Percentiles rank a stretch among this genome's conserved stretches.
Evolutionary conservation across 768 basidiomycete species (phyloP).

Genomic region (Suillus sp.): DNA sequence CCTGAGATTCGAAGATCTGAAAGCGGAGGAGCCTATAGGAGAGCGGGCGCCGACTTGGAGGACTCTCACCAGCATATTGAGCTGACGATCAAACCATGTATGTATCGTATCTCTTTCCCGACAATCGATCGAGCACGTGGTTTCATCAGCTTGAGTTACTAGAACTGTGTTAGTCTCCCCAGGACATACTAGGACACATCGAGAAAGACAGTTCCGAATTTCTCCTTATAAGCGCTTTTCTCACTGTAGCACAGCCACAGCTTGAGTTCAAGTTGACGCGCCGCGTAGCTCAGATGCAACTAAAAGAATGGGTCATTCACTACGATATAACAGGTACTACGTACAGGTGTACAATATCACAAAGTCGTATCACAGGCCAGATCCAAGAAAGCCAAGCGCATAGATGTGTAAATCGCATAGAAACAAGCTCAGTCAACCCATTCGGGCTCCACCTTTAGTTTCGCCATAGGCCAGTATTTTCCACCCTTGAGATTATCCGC

Average conservation of each 20-base stretch:
- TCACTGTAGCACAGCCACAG: too few species aligned
- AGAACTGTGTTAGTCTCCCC: not conserved
- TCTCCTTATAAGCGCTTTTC: not conserved
- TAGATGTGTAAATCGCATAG: not conserved
- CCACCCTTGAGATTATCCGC: slow-evolving; percentile 37
- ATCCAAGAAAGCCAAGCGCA: not conserved
- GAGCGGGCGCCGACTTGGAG: not conserved
- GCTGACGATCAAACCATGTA: not conserved
- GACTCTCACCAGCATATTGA: not conserved
- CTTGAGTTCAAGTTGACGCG: not conserved
- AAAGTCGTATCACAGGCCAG: not conserved
- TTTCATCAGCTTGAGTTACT: not conserved
- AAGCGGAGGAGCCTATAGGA: not conserved
- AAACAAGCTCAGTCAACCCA: slow-evolving; percentile 41
- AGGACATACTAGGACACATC: not conserved
- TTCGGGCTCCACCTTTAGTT: slow-evolving; percentile 36
- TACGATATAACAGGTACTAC: not conserved
- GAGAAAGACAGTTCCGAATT: not conserved
- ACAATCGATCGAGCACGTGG: not conserved
- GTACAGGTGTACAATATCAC: not conserved
- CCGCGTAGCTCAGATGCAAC: not conserved
- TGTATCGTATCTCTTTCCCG: not conserved
- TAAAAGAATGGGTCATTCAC: not conserved
- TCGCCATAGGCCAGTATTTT: slow-evolving; percentile 45
- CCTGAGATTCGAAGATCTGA: not conserved